phyloP scores from a whole-genome alignment of 768 basidiomycete genomes.

The Xanthoconium stramineum region DNA sequence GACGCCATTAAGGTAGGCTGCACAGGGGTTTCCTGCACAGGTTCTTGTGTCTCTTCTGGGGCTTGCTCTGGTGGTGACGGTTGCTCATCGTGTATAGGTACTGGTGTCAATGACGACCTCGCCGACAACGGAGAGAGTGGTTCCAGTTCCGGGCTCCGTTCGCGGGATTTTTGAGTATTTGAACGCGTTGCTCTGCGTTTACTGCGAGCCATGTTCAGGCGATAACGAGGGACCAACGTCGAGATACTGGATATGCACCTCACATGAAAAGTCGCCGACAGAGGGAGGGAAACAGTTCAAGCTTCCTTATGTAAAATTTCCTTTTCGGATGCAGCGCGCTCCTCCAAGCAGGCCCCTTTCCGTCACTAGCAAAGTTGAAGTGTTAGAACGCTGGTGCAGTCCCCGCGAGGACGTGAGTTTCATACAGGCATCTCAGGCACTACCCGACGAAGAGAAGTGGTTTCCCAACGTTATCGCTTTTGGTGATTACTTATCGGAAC shows the following conservation, averaged over 20 bases:
- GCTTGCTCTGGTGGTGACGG: slow-evolving; percentile 12
- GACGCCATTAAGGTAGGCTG: slow-evolving; percentile 10
- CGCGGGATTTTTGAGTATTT: slow-evolving; percentile 35
- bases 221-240: slow-evolving; percentile 1
- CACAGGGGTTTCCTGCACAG: slow-evolving; percentile 8
- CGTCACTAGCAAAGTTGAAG: no score
- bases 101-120: slow-evolving; percentile 29
- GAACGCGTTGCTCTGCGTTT: slow-evolving; percentile 43
- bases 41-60: slow-evolving; percentile 14
- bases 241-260: slow-evolving; percentile 9
- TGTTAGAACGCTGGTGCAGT: no score
- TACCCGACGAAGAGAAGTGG: no score
- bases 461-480: no score
- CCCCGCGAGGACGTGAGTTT: no score
- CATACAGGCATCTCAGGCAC: no score
- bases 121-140: slow-evolving; percentile 31
- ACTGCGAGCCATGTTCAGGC: slow-evolving; percentile 39
- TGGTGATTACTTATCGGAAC: no score
- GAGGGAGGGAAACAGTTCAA: background rate
- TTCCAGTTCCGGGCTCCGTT: slow-evolving; percentile 31
- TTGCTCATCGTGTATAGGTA: slow-evolving; percentile 22
- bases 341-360: no score
- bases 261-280: slow-evolving; percentile 11
- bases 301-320: slow-evolving; percentile 27
- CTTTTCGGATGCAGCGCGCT: slow-evolving; percentile 3